Evolutionary conservation across 768 basidiomycete genomes (phyloP).

Genomic region (Cystofilobasidium ferigula): DNA sequence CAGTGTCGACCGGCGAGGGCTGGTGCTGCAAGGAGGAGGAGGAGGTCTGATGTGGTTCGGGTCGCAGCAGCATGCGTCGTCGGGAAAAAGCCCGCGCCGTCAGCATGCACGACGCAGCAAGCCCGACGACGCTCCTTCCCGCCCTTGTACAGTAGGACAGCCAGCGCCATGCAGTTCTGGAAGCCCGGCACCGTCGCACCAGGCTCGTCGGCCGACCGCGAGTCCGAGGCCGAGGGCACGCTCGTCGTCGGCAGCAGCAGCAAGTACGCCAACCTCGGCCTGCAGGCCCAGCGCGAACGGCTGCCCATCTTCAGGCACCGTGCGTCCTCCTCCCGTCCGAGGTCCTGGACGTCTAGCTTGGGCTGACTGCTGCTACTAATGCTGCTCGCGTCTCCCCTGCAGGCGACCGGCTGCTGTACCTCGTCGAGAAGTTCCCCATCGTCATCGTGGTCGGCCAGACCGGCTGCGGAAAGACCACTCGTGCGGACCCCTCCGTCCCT

Average conservation of each 20-base stretch:
- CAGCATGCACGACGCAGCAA: too few relatives aligned
- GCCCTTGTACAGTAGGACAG: too few relatives aligned
- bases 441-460: conserved; percentile 84
- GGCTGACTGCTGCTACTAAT: not conserved
- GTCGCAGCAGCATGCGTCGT: too few relatives aligned
- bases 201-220: conserved; percentile 77
- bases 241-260: conserved; percentile 55
- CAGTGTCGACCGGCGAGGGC: too few relatives aligned
- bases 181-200: conserved; percentile 76
- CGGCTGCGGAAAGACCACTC: conserved; percentile 95
- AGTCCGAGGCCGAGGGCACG: conserved; percentile 61
- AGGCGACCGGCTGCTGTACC: conserved; percentile 72
- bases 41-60: too few relatives aligned
- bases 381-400: conserved; percentile 12
- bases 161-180: conserved; percentile 50
- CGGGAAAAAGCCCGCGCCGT: too few relatives aligned
- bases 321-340: conserved; percentile 36
- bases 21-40: too few relatives aligned
- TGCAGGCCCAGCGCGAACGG: conserved; percentile 65
- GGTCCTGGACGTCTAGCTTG: not conserved
- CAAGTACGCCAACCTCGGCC: conserved; percentile 45
- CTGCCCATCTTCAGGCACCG: conserved; percentile 88
- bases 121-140: too few relatives aligned
- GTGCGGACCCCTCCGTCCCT: conserved; percentile 45
- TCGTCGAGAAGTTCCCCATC: conserved; percentile 70